Conservation (phyloP, 1,284 basidiomycete species). For the Malassezia brasiliensis region DNA sequence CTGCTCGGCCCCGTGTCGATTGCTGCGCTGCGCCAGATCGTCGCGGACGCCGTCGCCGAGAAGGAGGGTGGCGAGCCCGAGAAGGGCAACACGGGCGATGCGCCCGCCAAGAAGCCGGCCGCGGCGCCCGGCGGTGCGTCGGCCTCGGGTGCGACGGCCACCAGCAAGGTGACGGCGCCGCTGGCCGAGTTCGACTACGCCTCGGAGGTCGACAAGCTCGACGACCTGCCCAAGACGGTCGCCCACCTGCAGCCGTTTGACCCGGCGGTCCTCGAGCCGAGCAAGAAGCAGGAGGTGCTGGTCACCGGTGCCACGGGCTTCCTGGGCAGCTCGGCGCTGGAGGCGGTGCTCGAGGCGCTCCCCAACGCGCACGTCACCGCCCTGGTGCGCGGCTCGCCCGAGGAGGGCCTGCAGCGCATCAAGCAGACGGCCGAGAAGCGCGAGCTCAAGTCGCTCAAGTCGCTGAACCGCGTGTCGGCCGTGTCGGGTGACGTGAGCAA, state of each 20-base stretch:
- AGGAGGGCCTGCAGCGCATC: slow-evolving; percentile 41
- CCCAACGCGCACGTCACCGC: slow-evolving; percentile 42
- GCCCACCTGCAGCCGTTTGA: slow-evolving; percentile 20
- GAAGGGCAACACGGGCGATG: neutral
- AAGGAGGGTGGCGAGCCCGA: slow-evolving; percentile 2
- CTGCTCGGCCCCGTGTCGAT: slow-evolving; percentile 20
- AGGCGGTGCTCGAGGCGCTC: slow-evolving; percentile 31
- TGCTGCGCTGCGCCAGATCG: slow-evolving; percentile 14
- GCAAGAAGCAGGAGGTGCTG: slow-evolving; percentile 35
- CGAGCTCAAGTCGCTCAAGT: slow-evolving; percentile 7
- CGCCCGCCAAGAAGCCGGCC: neutral
- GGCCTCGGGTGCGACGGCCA: neutral
- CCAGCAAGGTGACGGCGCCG: slow-evolving; percentile 2
- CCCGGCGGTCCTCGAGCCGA: slow-evolving; percentile 2
- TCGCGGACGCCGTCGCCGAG: slow-evolving; percentile 9
- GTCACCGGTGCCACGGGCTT: slow-evolving; percentile 48
- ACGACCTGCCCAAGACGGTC: slow-evolving; percentile 11
- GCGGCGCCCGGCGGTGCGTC: neutral
- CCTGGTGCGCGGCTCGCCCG: slow-evolving; percentile 45
- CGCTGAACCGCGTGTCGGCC: slow-evolving; percentile 21
- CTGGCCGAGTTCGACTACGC: slow-evolving; percentile 15
- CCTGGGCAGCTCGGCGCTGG: slow-evolving; percentile 45
- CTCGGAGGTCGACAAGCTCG: slow-evolving; percentile 19
- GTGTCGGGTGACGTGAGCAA: slow-evolving; percentile 29
- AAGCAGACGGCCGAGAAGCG: slow-evolving; percentile 18